These are phyloP conservation scores for Solanum ossicruentum DNA, from an alignment of 257 asterid species.

Conservation along the genomic window DNA sequence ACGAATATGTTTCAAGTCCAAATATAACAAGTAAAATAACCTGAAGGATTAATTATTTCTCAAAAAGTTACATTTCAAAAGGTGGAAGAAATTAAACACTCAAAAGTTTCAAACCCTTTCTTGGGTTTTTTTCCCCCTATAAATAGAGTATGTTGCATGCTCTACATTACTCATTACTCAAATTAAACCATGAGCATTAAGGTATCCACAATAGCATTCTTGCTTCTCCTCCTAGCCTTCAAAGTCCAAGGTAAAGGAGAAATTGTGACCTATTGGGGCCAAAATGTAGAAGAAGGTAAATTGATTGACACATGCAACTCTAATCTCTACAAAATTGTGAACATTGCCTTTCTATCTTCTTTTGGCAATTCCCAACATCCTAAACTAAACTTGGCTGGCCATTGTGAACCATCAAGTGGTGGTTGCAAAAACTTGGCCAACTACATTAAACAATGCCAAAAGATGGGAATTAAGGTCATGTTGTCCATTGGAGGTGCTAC, in stretches of 20 bases:
- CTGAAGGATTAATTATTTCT: too few relatives aligned
- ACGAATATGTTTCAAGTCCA: too few relatives aligned
- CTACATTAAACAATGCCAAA: conserved; percentile 34
- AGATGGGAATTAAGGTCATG: conserved; percentile 37
- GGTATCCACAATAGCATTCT: not conserved
- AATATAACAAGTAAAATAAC: too few relatives aligned
- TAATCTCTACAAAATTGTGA: not conserved
- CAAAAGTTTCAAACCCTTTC: too few relatives aligned
- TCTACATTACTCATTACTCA: not conserved
- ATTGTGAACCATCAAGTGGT: conserved; percentile 43
- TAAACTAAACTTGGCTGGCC: conserved; percentile 63
- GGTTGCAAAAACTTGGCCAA: conserved; percentile 29
- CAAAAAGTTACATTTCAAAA: too few relatives aligned
- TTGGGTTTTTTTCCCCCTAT: not conserved
- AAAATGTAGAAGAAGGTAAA: not conserved
- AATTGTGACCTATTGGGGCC: not conserved
- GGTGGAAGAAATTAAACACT: too few relatives aligned
- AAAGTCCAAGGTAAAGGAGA: not conserved
- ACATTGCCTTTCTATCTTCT: not conserved
- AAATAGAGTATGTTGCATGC: not conserved
- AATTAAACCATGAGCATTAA: not conserved
- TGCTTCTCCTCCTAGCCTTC: not conserved
- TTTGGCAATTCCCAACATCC: not conserved
- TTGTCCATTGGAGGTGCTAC: conserved; percentile 59
- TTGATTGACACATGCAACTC: not conserved